Conservation (phyloP, 129 eudicot species). For the Deinandra increscens region DNA sequence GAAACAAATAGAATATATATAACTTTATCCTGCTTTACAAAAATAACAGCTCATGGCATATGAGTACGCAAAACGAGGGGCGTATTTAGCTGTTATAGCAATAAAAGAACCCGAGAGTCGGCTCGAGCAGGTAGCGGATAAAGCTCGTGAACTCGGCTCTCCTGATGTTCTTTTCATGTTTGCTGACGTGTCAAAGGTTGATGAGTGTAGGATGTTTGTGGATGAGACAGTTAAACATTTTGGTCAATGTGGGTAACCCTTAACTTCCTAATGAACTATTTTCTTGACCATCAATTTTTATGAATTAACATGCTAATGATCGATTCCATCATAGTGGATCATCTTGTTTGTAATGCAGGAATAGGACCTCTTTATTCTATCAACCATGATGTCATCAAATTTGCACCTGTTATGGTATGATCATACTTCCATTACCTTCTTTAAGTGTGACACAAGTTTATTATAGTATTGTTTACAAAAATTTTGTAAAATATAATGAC, state of each 20-base stretch:
- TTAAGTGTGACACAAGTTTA: too few species aligned
- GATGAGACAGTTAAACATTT: constrained; percentile 31
- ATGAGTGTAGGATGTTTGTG: constrained; percentile 37
- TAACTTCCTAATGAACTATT: neutral
- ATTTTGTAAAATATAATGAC: too few species aligned
- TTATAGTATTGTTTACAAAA: too few species aligned
- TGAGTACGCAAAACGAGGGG: constrained; percentile 46
- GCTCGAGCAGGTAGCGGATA: constrained; percentile 40
- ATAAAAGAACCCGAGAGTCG: constrained; percentile 32
- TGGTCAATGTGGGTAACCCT: constrained; percentile 36
- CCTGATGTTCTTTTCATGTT: constrained; percentile 40
- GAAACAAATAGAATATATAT: too few species aligned
- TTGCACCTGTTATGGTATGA: constrained; percentile 43
- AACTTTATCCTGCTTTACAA: neutral
- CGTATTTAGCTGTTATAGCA: constrained; percentile 32
- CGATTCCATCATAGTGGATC: constrained; percentile 55
- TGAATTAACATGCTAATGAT: too few species aligned
- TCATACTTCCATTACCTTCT: too few species aligned
- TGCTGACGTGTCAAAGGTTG: constrained; percentile 48
- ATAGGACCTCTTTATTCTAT: constrained; percentile 26
- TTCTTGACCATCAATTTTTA: too few species aligned
- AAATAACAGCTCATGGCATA: constrained; percentile 38
- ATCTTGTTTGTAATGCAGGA: constrained; percentile 58
- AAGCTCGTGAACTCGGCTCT: constrained; percentile 38
- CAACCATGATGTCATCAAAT: constrained; percentile 26